Evolutionary conservation across 1,284 basidiomycete species (phyloP).

Genomic region (Mycosarcoma maydis): DNA sequence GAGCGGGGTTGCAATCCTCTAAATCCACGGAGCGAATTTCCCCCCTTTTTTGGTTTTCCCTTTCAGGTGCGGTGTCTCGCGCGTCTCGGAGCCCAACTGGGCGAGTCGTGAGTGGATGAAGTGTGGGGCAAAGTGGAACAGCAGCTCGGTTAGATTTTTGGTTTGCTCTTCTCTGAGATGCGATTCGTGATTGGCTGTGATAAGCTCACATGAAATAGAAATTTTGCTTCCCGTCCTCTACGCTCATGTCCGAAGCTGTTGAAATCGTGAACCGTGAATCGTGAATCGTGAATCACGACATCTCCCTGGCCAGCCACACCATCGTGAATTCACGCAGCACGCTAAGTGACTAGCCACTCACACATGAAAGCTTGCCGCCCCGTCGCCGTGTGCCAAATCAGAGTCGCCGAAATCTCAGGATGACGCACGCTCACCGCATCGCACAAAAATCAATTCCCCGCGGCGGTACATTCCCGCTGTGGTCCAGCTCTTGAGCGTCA

Average conservation of each 20-base stretch:
- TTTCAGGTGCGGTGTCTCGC: background rate
- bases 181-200: constrained; percentile 14
- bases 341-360: background rate
- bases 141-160: too few species aligned
- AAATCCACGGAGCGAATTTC: background rate
- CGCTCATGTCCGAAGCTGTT: too few species aligned
- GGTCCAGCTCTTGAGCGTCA: too few species aligned
- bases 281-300: background rate
- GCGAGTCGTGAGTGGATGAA: too few species aligned
- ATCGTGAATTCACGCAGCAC: background rate
- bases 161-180: too few species aligned
- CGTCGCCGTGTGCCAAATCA: too few species aligned
- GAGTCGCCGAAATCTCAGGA: too few species aligned
- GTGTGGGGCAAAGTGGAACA: constrained; percentile 19
- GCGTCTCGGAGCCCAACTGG: background rate
- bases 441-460: background rate
- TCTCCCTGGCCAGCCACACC: background rate
- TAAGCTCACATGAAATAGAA: constrained; percentile 5
- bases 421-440: too few species aligned
- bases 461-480: background rate
- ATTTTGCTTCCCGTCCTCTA: background rate
- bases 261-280: too few species aligned
- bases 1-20: constrained; percentile 1
- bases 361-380: too few species aligned
- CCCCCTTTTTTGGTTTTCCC: too few species aligned